Base-by-base conservation (phyloP, 2,329 filamentous ascomycete genomes). In the Orbilia oligospora region DNA sequence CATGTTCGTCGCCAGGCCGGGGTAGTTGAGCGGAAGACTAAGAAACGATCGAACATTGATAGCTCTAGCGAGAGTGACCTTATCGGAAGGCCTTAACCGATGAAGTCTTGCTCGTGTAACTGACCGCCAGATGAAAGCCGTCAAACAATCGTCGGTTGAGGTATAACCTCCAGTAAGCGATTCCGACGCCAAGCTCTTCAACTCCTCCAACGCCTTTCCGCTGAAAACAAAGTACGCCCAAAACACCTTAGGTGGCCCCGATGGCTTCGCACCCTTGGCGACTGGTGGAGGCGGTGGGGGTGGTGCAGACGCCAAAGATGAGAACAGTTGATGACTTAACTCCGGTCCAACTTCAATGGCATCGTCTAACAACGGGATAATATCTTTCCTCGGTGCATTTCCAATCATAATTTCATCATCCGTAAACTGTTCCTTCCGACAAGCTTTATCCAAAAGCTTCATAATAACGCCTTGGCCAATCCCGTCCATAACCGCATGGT, bases 81-180 rank as follows among this genome's bases (percentile, higher is more conserved):
- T 67, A 8, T 2, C 27, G 48, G 49, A 1, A 56, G 41, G 0
- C 1, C 69, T 33, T 0, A 87, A 75, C 0, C 86, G 85, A 0
- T 83, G 76, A 0, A 84, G 80, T 14, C 88, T 86, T 0, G 84
- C 85, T 33, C 85, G 85, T 0, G 83, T 82, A 9, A 87, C 80
- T 0, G 83, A 84, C 76, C 87, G 84, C 87, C 87, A 89, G 69
- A 89, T 83, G 56, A 89, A 86, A 0, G 87, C 87, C 1, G 83
- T 86, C 14, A 89, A 82, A 2, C 85, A 84, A 80, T 90, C 88
- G 70, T 90, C 88, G 0, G 87, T 89, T 0, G 88, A 88, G 22
- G 89, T 81, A 78, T 85, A 88, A 1, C 76, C 73, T 0, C 44
- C 46, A 3, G 82, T 75, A 65, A 82, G 66, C 9, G 80, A 79